These are phyloP conservation scores for Argentina anserina DNA, from an alignment of 306 rosid genomes.

Conservation along the genomic window DNA sequence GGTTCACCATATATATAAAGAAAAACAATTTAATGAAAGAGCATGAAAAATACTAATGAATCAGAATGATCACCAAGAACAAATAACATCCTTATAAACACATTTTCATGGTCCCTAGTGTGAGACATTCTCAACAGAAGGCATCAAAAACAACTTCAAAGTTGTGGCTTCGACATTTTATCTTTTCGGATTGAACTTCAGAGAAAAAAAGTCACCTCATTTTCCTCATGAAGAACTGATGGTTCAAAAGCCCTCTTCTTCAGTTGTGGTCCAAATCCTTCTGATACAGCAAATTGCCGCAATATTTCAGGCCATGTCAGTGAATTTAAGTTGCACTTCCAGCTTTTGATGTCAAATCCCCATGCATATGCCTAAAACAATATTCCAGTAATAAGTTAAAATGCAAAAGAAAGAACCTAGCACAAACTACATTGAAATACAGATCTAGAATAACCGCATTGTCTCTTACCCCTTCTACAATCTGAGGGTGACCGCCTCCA, in stretches of 20 bases:
- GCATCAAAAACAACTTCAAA: background rate
- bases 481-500: constrained; percentile 71
- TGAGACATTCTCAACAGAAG: background rate
- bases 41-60: background rate
- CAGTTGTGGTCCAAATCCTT: constrained; percentile 73
- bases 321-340: constrained; percentile 64
- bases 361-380: constrained; percentile 59
- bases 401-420: constrained; percentile 15
- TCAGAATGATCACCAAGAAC: background rate
- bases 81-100: background rate
- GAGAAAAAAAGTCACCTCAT: constrained; percentile 42
- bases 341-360: constrained; percentile 79
- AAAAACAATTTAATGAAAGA: background rate
- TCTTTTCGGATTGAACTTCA: background rate
- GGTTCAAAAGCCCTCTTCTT: constrained; percentile 42
- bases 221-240: constrained; percentile 34
- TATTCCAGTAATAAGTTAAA: constrained; percentile 8
- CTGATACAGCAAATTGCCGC: constrained; percentile 76
- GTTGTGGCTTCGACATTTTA: background rate
- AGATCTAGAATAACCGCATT: constrained; percentile 7
- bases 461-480: constrained; percentile 65
- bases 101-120: background rate
- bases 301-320: constrained; percentile 90
- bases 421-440: constrained; percentile 15
- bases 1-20: background rate